Evolutionary conservation across 192 early-diverging fungal genomes (phyloP), one percentile per base, ranked within the genome.

Genomic region (Coemansia sp.): DNA sequence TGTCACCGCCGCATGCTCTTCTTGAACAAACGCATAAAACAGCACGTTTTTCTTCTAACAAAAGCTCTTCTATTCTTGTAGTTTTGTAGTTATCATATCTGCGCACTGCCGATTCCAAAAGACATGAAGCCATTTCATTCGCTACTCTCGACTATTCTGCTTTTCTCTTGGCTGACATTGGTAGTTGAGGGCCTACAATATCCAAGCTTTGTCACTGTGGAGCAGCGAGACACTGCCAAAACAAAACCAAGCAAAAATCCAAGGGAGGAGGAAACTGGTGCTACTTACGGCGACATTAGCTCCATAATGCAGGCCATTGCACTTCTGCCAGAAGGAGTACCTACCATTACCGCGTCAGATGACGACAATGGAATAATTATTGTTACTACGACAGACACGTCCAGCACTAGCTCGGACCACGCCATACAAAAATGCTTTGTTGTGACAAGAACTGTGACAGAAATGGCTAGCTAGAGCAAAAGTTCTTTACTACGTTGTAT

Each of bases 221-320:
- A 50, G 46, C 26, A 50, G 24, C 24, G 26, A 29, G 46, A 24
- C 46, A 15, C 24, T 14, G 3, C 26, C 27, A 50, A 29, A 50
- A 7, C 46, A 26, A 50, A 50, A 48, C 5, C 14, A 21, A 12
- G 14, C 44, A 48, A 24, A 26, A 12, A 7, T 11, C 46, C 43
- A 46, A 46, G 12, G 19, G 24, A n/a, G 8, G 46, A n/a, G 7
- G 14, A n/a, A 27, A 7, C 15, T 2, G 3, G 2, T 7, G 29
- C 29, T 32, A 29, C 24, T 29, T n/a, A 50, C 11, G 62, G 63
- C 33, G 34, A 71, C 22, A n/a, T 57, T 3, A 33, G 27, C 4
- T 48, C 39, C 8, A 62, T 69, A 8, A 71, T 71, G 62, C 27
- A 21, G 2, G 62, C 34, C 7, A 71, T 64, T 19, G 53, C 53